Conservation (phyloP, 352 stramenopile species). For the Pythium sp. region DNA sequence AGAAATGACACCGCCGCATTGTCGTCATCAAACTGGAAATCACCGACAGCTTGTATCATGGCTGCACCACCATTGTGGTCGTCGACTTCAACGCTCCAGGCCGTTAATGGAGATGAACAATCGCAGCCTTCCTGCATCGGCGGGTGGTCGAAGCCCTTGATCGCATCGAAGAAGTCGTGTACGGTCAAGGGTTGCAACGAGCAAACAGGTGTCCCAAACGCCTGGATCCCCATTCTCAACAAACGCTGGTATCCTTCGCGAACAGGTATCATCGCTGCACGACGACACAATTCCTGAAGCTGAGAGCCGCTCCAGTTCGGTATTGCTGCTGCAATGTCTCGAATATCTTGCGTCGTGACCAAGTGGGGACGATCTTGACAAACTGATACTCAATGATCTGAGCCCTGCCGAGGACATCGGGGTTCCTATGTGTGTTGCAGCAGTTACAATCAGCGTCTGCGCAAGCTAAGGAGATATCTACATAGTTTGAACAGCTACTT, state of each 20-base stretch:
- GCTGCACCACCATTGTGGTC: background rate
- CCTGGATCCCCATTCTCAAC: background rate
- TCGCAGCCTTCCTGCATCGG: background rate
- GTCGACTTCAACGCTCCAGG: background rate
- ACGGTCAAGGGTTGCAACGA: background rate
- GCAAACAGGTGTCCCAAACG: background rate
- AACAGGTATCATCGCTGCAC: slow-evolving; percentile 3
- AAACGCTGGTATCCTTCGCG: background rate
- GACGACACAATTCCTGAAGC: background rate
- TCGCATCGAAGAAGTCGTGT: background rate
- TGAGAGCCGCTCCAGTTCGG: background rate
- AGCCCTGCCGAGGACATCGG: background rate
- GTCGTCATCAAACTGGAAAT: slow-evolving; percentile 6
- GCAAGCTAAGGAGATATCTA: background rate
- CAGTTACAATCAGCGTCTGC: background rate
- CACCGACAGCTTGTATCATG: background rate
- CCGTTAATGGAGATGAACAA: background rate
- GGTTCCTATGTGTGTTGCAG: background rate
- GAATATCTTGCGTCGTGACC: background rate
- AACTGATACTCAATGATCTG: slow-evolving; percentile 1
- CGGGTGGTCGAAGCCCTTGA: background rate
- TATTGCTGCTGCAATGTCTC: background rate
- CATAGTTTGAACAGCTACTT: background rate
- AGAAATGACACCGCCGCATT: slow-evolving; percentile 4
- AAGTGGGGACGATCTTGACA: background rate